These are phyloP conservation scores for Styphnolobium japonicum DNA, from an alignment of 306 rosid genomes.

Conservation along the genomic window DNA sequence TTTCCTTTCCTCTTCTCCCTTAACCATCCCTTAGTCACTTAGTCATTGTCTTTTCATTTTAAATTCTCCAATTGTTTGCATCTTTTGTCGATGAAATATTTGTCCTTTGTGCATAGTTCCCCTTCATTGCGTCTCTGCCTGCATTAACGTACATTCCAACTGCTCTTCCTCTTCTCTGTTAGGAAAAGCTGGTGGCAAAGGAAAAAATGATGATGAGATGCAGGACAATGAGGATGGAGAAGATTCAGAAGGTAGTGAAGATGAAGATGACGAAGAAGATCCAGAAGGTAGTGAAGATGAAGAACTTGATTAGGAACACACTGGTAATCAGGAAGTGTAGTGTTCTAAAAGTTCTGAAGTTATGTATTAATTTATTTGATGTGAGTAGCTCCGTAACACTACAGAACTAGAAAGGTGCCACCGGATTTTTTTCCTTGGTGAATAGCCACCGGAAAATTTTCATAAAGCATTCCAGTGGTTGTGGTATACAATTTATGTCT, in stretches of 20 bases:
- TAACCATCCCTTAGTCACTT: background rate
- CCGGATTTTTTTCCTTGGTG: too few species aligned
- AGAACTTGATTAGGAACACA: slow-evolving; percentile 18
- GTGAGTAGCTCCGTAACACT: background rate
- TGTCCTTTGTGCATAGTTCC: background rate
- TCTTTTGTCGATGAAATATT: background rate
- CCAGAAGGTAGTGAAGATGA: slow-evolving; percentile 10
- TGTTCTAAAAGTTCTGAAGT: background rate
- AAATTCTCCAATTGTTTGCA: background rate
- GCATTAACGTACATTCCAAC: background rate
- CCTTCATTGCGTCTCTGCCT: background rate
- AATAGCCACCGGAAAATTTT: slow-evolving; percentile 24
- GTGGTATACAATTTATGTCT: background rate
- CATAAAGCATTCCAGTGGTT: slow-evolving; percentile 19
- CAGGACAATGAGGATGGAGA: slow-evolving; percentile 26
- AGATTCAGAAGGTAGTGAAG: slow-evolving; percentile 31
- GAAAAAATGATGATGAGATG: slow-evolving; percentile 44
- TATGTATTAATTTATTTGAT: background rate
- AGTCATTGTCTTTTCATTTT: background rate
- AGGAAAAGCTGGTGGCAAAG: slow-evolving; percentile 51
- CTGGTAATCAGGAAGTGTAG: background rate
- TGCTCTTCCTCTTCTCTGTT: background rate
- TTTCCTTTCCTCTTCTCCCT: background rate
- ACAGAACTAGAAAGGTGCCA: slow-evolving; percentile 3
- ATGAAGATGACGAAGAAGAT: slow-evolving; percentile 30